Base-by-base conservation (phyloP, 2,329 filamentous ascomycete genomes). In the Phoma sp. region DNA sequence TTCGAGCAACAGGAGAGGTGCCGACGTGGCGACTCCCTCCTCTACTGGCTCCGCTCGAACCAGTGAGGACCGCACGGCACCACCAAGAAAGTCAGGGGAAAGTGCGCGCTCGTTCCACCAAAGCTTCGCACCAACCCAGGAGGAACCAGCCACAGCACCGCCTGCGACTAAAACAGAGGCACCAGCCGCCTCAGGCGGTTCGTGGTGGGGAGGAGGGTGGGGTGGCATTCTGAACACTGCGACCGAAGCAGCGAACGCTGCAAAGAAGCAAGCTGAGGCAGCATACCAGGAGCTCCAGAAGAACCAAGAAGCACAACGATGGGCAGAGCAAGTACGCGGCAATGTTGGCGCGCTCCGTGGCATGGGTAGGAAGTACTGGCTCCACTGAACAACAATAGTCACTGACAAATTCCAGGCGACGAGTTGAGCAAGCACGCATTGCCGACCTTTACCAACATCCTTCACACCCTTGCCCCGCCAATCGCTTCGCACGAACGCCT, bases 401-500 rank as follows among this genome's bases (percentile, higher is more conserved):
- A 47, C 62, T 67, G 51, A 68, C 57, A 48, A 35, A 18, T 36
- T 44, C 47, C 71, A 96, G 93, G 93, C 62, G 93, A 92, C 70
- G 93, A 96, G 55, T 65, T 77, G 5, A 68, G 69, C 47, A 74
- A 75, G 66, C 89, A 91, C 66, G 95, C 95, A 52, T 82, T 99
- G 29, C 95, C 95, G 27, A 97, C 95, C 40, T 96, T 99, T 72
- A 93, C 93, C 72, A 91, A 92, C 70, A 89, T 99, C 68, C 86
- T 99, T 58, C 91, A 98, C 75, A 97, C 93, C 24, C 87, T 99
- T 61, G 95, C 95, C 0, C 95, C 95, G 40, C 95, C 95, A 9
- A 99, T 99, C 70, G 93, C 92, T 50, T 95, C 93, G 7, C 95
- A 99, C 77, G 95, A 99, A 78, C 90, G 93, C 44, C 89, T 99